Evolutionary conservation across 352 stramenopile genomes (phyloP), one percentile per base, ranked within the genome.

Genomic region (Phytophthora crassamura): DNA sequence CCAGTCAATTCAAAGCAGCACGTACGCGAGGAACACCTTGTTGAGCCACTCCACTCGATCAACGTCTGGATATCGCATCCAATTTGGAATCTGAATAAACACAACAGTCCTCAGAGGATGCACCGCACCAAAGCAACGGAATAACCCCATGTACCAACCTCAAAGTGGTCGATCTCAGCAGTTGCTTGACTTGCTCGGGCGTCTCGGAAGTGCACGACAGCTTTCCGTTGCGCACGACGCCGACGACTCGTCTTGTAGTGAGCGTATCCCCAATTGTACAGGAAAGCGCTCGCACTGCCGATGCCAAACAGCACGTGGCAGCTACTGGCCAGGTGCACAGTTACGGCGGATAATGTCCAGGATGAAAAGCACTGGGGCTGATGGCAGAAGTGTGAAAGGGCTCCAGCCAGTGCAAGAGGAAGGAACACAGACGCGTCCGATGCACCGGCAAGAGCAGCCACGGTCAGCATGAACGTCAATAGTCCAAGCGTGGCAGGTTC

Each of bases 1-100:
- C 12, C 16, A 28, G 15, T 22, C 30, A 28, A 25, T 38, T 5
- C 33, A 8, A 38, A 16, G 22, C 10, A 40, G 43, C 20, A 63
- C 74, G 41, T 66, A 77, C 58, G 62, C 70, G 53, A 72, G 61
- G 48, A 93, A 83, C 4, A 89, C 83, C 59, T 86, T 87, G 64
- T 93, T 93, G 54, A 93, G 76, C 85, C 85, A 93, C 28, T 90
- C 78, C 41, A 89, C 81, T 51, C 83, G 81, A 60, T 93, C 85
- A 16, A 90, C 72, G 39, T 93, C 85, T 4, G 81, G 77, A 43
- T 83, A 72, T 11, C 74, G 67, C 42, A 84, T 73, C 81, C 80
- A 89, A 28, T 80, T 84, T 2, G 78, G 76, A 39, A 87, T 64
- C 77, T 86, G 35, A 32, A 55, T 6, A 39, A 18, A 59, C 35